These are phyloP conservation scores for Fusarium guadeloupense DNA, from an alignment of 2,329 filamentous ascomycete species.

Conservation along the genomic window DNA sequence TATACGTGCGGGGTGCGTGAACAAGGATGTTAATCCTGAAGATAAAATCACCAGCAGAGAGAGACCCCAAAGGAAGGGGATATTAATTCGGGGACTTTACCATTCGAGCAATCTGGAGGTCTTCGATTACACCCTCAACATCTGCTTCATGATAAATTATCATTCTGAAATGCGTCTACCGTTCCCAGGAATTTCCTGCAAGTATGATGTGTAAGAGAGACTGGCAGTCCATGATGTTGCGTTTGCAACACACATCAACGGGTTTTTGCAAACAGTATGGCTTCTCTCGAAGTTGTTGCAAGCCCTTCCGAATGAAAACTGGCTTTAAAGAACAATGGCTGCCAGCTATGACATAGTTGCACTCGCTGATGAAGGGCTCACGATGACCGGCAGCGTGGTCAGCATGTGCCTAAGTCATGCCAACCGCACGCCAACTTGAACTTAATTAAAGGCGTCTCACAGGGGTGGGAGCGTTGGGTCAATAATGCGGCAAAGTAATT, in stretches of 20 bases:
- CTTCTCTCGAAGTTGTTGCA: neutral
- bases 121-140: neutral
- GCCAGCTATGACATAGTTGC: slow-evolving; percentile 1
- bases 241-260: neutral
- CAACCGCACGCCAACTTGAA: slow-evolving; percentile 1
- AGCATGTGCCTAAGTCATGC: neutral
- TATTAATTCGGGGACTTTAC: neutral
- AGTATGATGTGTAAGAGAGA: neutral
- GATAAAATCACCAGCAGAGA: slow-evolving; percentile 2
- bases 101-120: neutral
- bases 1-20: slow-evolving; percentile 10
- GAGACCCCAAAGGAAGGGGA: neutral
- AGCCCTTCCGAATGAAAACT: neutral
- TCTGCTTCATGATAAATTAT: slow-evolving; percentile 31
- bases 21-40: slow-evolving; percentile 32
- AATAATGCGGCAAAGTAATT: neutral
- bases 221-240: neutral
- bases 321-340: neutral
- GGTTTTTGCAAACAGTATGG: no score
- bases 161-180: neutral
- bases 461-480: neutral
- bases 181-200: neutral
- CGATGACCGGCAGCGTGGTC: neutral
- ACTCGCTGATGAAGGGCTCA: neutral
- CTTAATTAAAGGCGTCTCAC: slow-evolving; percentile 4